These are phyloP conservation scores for Arthrobotrys musiformis DNA, from an alignment of 2,329 filamentous ascomycete species.

Conservation along the genomic window DNA sequence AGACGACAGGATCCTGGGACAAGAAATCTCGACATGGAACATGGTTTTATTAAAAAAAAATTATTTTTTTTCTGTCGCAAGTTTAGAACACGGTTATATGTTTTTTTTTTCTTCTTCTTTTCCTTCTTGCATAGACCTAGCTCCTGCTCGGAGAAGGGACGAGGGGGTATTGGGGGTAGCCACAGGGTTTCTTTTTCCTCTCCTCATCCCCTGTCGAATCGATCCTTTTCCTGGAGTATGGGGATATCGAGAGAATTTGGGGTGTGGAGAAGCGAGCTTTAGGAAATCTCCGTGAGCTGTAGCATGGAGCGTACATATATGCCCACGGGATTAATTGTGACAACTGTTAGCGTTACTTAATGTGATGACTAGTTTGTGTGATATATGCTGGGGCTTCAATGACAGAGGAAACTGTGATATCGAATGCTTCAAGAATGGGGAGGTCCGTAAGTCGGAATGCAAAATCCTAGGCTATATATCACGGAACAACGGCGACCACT, in stretches of 20 bases:
- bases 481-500: not conserved
- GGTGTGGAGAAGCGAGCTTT: conserved; percentile 35
- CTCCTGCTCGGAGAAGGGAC: conserved; percentile 15
- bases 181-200: not conserved
- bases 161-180: conserved; percentile 11
- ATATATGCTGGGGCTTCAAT: conserved; percentile 23
- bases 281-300: conserved; percentile 34
- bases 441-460: not conserved
- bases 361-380: conserved; percentile 33
- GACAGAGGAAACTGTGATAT: conserved; percentile 2
- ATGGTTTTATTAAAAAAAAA: too few relatives aligned
- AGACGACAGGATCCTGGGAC: conserved; percentile 21
- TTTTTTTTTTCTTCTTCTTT: not conserved
- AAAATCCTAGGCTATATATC: not conserved
- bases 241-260: conserved; percentile 17
- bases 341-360: conserved; percentile 48
- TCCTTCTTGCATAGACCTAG: not conserved
- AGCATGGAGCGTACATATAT: conserved; percentile 2
- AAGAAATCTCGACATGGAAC: conserved; percentile 24
- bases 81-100: not conserved
- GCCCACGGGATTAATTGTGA: conserved; percentile 31
- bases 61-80: not conserved
- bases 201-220: not conserved
- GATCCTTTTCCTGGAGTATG: conserved; percentile 24
- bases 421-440: not conserved